phyloP scores from a whole-genome alignment of 768 basidiomycete species.

The Suillus paluster region DNA sequence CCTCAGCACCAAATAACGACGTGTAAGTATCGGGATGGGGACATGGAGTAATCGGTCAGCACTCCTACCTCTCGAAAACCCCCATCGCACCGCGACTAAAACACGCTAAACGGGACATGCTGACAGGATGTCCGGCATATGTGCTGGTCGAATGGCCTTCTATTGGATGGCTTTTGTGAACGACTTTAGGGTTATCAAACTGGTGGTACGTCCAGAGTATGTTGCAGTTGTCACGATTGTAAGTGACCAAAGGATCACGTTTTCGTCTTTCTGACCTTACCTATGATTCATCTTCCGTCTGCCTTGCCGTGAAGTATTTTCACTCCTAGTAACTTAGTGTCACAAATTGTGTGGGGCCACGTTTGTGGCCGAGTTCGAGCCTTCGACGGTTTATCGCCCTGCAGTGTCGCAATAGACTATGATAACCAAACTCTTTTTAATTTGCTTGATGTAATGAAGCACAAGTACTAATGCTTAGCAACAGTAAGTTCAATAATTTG shows the following conservation, averaged over 20 bases:
- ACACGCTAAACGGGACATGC: background rate
- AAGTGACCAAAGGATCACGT: background rate
- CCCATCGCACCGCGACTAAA: background rate
- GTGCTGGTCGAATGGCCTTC: background rate
- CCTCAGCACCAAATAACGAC: background rate
- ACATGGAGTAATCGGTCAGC: background rate
- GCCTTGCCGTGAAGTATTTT: background rate
- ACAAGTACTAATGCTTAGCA: too few species aligned
- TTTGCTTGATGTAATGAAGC: too few species aligned
- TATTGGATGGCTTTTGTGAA: background rate
- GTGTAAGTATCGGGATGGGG: background rate
- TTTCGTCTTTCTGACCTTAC: background rate
- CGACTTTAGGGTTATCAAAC: background rate
- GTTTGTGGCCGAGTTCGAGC: background rate
- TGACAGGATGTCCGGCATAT: background rate
- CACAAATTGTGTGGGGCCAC: background rate
- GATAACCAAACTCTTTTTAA: too few species aligned
- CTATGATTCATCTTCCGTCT: background rate
- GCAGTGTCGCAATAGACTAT: background rate
- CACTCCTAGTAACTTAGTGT: background rate
- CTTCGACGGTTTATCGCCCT: background rate
- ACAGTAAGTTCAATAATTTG: background rate
- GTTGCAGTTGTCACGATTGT: background rate
- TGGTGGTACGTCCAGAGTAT: background rate
- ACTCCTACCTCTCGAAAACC: background rate